phyloP scores from a whole-genome alignment of 1,139 yeast genomes.

The Pichia kudriavzevii region DNA sequence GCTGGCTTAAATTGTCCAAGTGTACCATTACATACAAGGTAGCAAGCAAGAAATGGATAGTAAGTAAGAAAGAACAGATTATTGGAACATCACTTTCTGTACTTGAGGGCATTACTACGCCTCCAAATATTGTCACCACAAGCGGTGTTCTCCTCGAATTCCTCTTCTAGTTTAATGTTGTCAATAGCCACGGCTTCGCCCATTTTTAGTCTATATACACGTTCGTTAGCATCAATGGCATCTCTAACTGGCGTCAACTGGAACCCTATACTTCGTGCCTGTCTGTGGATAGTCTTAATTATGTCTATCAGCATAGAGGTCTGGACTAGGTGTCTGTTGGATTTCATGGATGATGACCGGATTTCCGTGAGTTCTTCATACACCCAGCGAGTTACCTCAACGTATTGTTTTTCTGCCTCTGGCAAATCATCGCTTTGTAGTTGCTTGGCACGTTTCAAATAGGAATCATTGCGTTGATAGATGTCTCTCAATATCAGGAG shows the following conservation, averaged over 20 bases:
- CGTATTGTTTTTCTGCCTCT: conserved; percentile 12
- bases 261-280: conserved; percentile 15
- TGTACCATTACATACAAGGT: no score
- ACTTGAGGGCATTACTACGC: no score
- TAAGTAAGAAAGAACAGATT: no score
- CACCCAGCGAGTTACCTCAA: conserved; percentile 22
- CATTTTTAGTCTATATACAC: conserved; percentile 3
- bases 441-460: conserved; percentile 14
- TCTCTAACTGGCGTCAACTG: no score
- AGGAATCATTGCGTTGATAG: conserved; percentile 18
- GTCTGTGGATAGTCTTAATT: conserved; percentile 14
- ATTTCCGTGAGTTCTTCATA: conserved; percentile 15
- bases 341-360: no score
- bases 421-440: conserved; percentile 12
- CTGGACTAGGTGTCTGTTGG: neutral
- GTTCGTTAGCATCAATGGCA: conserved; percentile 1
- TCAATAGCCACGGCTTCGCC: conserved; percentile 13
- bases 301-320: conserved; percentile 19
- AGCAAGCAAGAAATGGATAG: no score
- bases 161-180: conserved; percentile 7
- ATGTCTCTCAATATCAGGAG: conserved; percentile 24
- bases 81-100: no score
- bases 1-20: no score
- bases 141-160: no score
- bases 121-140: no score